Base-by-base conservation (phyloP, 768 basidiomycete species). In the Leccinum subtestaceum region DNA sequence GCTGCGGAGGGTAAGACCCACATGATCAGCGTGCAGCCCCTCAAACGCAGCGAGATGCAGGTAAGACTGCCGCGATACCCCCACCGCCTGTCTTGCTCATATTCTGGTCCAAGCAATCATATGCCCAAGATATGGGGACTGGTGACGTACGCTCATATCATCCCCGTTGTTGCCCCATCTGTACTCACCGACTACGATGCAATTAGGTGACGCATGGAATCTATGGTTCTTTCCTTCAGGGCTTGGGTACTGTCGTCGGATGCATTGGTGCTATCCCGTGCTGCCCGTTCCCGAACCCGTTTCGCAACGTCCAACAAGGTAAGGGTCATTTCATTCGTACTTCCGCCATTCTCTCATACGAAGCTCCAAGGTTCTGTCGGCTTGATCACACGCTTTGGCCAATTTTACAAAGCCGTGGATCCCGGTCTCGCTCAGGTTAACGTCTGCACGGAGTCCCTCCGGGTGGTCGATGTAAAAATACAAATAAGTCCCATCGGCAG, bases 361-460 rank as follows among this genome's bases (percentile, higher is more conserved):
- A 11, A 47, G 19, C 25, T 58, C 55, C 50, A 60, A 91, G 92
- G 93, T 29, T 87, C 87, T 56, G 93, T 95, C 63, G 95, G 95
- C 56, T 81, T 98, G 59, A 86, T 98, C 68, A 87, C 91, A 36
- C 88, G 94, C 59, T 98, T 98, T 67, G 95, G 95, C 52, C 85
- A 96, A 70, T 96, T 98, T 81, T 96, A 96, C 85, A 93, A 91
- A 75, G 88, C 92, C 8, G 93, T 95, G 65, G 93, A 96, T 70
- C 95, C 93, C 1, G 95, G 95, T 58, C 81, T 97, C 34, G 90
- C 89, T 53, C 85, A 93, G 66, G 87, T 97, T 73, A 97, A 98
- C 71, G 91, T 96, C 60, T 96, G 95, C 81, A 91, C 93, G 15
- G 96, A 98, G 73, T 81, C 82, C 2, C 81, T 98, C 47, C 85